Percentiles rank a stretch among this genome's conserved stretches.
Evolutionary conservation across 2,329 filamentous ascomycete species (phyloP).

Genomic region (Aspergillus quadrilineatus): DNA sequence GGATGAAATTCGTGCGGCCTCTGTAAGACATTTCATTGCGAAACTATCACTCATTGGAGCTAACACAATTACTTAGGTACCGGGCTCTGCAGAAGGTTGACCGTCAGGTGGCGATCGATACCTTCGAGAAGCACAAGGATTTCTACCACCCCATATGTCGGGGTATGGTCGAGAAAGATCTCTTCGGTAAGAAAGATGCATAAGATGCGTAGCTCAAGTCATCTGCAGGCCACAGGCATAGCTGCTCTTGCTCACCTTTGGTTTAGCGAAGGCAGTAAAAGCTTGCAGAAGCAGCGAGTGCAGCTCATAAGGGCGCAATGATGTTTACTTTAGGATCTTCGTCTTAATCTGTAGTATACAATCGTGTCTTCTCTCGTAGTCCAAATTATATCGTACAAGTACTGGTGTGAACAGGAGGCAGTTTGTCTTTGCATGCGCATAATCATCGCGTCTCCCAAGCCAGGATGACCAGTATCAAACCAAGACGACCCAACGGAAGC

Average conservation of each 20-base stretch:
- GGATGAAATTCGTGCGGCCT: conserved; percentile 96
- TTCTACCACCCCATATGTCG: conserved; percentile 97
- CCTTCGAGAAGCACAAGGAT: conserved; percentile 81
- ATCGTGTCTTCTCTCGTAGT: neutral
- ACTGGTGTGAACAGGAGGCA: too few species aligned
- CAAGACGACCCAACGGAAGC: neutral
- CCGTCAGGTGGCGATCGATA: conserved; percentile 70
- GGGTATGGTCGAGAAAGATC: conserved; percentile 81
- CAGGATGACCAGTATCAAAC: neutral
- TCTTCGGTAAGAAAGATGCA: conserved; percentile 50
- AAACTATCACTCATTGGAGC: neutral
- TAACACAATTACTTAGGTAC: conserved; percentile 41
- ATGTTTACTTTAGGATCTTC: neutral
- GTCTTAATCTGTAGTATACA: conserved; percentile 1
- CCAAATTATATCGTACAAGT: conserved; percentile 2
- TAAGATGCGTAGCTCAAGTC: neutral
- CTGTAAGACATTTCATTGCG: conserved; percentile 52
- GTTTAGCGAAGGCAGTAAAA: too few species aligned
- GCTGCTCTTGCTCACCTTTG: too few species aligned
- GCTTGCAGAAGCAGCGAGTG: too few species aligned
- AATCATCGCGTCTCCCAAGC: too few species aligned
- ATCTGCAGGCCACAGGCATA: neutral
- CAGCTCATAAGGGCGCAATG: too few species aligned
- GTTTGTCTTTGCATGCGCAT: too few species aligned
- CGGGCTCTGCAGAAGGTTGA: conserved; percentile 73